Percentiles rank a stretch among this genome's conserved stretches.
Conservation (phyloP, 2,329 filamentous ascomycete genomes). For the Colletotrichum echinochloae region DNA sequence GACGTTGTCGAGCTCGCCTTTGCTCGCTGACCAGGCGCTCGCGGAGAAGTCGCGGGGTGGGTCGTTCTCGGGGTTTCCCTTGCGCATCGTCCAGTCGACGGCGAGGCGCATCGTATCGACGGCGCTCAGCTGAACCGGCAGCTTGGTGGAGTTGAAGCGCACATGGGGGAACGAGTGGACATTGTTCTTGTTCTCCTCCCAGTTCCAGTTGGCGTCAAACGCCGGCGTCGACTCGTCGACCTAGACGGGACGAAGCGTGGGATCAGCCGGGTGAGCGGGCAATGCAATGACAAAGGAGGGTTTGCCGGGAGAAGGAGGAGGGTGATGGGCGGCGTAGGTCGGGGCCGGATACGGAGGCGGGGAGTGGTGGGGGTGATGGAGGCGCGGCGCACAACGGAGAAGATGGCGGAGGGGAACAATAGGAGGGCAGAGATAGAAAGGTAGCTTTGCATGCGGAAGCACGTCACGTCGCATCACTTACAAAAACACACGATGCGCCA, state of each 20-base stretch:
- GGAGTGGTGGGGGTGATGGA: background rate
- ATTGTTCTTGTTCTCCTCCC: slow-evolving; percentile 44
- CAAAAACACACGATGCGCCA: slow-evolving; percentile 48
- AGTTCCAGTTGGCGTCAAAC: slow-evolving; percentile 50
- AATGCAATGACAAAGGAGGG: too few relatives aligned
- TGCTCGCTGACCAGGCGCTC: slow-evolving; percentile 42
- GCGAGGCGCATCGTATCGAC: slow-evolving; percentile 46
- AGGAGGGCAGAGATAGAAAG: background rate
- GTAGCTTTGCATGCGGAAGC: background rate
- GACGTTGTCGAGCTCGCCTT: slow-evolving; percentile 43
- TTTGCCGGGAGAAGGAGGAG: background rate
- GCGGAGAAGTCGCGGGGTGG: slow-evolving; percentile 40
- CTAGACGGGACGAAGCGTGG: slow-evolving; percentile 19
- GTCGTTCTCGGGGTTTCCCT: slow-evolving; percentile 43
- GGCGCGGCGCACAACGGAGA: background rate
- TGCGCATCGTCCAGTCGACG: slow-evolving; percentile 48
- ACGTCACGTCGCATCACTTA: slow-evolving; percentile 41
- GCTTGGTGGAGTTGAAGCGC: slow-evolving; percentile 45
- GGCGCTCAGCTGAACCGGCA: slow-evolving; percentile 46
- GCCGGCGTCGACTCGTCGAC: slow-evolving; percentile 46
- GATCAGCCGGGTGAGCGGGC: background rate
- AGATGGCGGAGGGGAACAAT: background rate
- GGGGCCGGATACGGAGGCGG: background rate
- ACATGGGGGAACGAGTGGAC: slow-evolving; percentile 52
- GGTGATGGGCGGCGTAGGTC: background rate